Conservation (phyloP, 2,329 filamentous ascomycete species). For the Herpotrichia juniperi region DNA sequence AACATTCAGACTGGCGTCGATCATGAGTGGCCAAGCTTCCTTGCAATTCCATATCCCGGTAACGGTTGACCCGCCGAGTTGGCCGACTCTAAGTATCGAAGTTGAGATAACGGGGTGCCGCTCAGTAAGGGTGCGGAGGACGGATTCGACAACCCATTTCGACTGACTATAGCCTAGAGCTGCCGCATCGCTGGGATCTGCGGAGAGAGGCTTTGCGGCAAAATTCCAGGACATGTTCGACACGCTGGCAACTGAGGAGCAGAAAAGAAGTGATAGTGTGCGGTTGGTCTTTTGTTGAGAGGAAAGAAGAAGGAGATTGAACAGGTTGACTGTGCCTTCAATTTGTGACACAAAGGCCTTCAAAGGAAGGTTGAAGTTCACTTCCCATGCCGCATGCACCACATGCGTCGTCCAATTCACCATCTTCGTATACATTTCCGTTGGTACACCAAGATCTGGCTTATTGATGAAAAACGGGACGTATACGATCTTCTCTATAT, state of each 20-base stretch:
- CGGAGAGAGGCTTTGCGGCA: not conserved
- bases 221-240: not conserved
- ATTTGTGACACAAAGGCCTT: not conserved
- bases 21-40: slow-evolving; percentile 19
- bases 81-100: slow-evolving; percentile 36
- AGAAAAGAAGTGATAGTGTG: not conserved
- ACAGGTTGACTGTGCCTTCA: not conserved
- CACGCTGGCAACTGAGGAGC: not conserved
- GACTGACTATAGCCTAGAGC: not conserved
- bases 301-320: not conserved
- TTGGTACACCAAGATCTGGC: not conserved
- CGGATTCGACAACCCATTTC: slow-evolving; percentile 58
- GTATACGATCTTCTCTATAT: not conserved
- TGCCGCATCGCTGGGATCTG: not conserved
- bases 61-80: slow-evolving; percentile 41
- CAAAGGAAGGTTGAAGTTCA: not conserved
- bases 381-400: not conserved
- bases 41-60: slow-evolving; percentile 16
- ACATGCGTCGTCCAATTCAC: not conserved
- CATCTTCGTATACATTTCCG: not conserved
- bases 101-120: slow-evolving; percentile 18
- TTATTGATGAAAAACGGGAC: not conserved
- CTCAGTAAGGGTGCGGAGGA: slow-evolving; percentile 50
- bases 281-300: not conserved
- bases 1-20: slow-evolving; percentile 9